Evolutionary conservation across 352 stramenopile species (phyloP), one percentile per base, ranked within the genome.

Genomic region (Pythium dissotocum): DNA sequence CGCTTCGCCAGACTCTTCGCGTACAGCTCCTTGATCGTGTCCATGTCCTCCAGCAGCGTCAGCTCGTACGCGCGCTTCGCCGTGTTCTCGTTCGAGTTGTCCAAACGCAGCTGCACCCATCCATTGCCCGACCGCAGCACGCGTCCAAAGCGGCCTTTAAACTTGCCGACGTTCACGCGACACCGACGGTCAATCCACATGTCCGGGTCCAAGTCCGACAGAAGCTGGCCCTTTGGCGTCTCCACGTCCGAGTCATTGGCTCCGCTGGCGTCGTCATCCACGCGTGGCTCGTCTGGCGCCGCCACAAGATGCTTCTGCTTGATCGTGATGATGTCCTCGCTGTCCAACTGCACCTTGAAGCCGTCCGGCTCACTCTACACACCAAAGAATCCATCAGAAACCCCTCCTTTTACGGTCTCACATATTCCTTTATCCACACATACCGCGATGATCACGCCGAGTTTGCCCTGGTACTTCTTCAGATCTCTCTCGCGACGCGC

Each of bases 121-220:
- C 88, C 88, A 63, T 96, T 96, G 21, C 88, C 88, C 6, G 88
- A 96, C 13, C 85, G 85, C 9, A 95, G 61, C 8, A 96, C 88
- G 40, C 85, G 83, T 2, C 86, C 88, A 58, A 86, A 77, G 24
- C 82, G 68, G 1, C 87, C 87, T 46, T 93, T 93, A 63, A 94
- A 96, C 71, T 96, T 96, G 63, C 88, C 88, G 0, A 96, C 88
- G 56, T 96, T 96, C 59, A 96, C 93, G 18, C 88, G 83, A 49
- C 87, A 94, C 49, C 85, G 84, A 52, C 88, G 88, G 51, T 91
- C 86, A 30, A 96, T 93, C 88, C 88, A 96, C 85, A 96, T 92
- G 24, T 96, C 88, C 1, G 88, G 87, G 44, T 96, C 88, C 36
- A 96, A 57, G 61, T 85, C 78, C 0, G 88, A 94, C 1, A 96